A percentile compares a stretch with the other conserved stretches of the same genome.
These are phyloP conservation scores for Fusarium sp. DNA, from an alignment of 2,329 filamentous ascomycete genomes.

Conservation along the genomic window DNA sequence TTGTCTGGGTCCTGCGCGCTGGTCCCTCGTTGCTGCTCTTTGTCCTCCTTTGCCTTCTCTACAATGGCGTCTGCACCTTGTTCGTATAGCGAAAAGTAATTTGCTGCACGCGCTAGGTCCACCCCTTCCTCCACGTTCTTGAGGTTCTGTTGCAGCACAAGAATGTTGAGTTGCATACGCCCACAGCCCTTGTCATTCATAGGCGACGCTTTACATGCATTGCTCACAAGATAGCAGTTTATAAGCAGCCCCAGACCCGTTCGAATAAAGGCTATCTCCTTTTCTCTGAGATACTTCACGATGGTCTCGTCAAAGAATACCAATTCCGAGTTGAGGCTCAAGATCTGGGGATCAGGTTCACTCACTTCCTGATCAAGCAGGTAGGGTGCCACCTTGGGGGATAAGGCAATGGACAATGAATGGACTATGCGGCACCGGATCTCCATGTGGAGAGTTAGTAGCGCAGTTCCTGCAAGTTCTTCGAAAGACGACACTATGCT, in stretches of 20 bases:
- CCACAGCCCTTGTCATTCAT: slow-evolving; percentile 87
- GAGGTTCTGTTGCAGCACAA: slow-evolving; percentile 94
- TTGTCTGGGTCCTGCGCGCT: slow-evolving; percentile 49
- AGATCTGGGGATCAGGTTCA: slow-evolving; percentile 79
- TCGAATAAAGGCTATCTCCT: slow-evolving; percentile 79
- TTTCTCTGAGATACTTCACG: slow-evolving; percentile 72
- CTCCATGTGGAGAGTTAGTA: slow-evolving; percentile 89
- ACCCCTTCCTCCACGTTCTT: slow-evolving; percentile 86
- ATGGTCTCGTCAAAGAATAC: slow-evolving; percentile 88
- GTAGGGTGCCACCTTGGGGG: slow-evolving; percentile 67
- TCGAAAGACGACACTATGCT: slow-evolving; percentile 84
- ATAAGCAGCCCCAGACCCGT: slow-evolving; percentile 79
- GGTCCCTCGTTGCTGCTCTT: slow-evolving; percentile 47
- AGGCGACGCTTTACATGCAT: slow-evolving; percentile 73
- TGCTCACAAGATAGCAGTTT: slow-evolving; percentile 79
- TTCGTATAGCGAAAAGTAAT: slow-evolving; percentile 75
- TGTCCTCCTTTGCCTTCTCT: slow-evolving; percentile 63
- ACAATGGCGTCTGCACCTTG: slow-evolving; percentile 72
- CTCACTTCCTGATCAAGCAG: slow-evolving; percentile 75
- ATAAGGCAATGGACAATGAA: slow-evolving; percentile 73
- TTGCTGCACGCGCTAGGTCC: slow-evolving; percentile 67
- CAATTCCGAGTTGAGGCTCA: slow-evolving; percentile 84
- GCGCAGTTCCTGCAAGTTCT: slow-evolving; percentile 77
- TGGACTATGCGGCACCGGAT: slow-evolving; percentile 85
- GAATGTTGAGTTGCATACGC: slow-evolving; percentile 91